phyloP scores from a whole-genome alignment of 1,284 basidiomycete species.

The Vanrija pseudolonga region DNA sequence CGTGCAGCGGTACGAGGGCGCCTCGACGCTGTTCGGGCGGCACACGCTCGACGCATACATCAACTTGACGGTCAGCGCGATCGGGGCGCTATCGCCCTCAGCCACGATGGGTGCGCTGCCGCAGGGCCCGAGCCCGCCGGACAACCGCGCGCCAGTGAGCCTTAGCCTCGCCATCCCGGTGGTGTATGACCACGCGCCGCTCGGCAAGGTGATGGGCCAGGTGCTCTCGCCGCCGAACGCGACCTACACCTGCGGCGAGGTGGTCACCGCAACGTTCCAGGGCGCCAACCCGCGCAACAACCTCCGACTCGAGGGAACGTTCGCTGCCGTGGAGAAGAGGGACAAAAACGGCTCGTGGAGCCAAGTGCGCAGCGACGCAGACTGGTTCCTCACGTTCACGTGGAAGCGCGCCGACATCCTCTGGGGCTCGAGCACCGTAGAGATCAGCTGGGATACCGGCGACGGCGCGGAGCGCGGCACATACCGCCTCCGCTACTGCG shows the following conservation, averaged over 20 bases:
- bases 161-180: slow-evolving; percentile 2
- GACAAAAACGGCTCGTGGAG: slow-evolving; percentile 2
- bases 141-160: slow-evolving; percentile 1
- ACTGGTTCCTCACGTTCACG: slow-evolving; percentile 10
- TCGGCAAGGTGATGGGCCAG: slow-evolving; percentile 4
- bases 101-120: not conserved
- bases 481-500: slow-evolving; percentile 12
- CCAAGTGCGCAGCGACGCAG: slow-evolving; percentile 8
- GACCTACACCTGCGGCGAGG: not conserved
- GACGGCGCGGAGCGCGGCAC: slow-evolving; percentile 3
- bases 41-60: slow-evolving; percentile 12
- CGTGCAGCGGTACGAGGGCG: slow-evolving; percentile 18
- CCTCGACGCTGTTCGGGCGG: slow-evolving; percentile 13
- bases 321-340: slow-evolving; percentile 9
- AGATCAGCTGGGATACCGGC: slow-evolving; percentile 12
- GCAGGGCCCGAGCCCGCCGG: not conserved
- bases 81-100: slow-evolving; percentile 3
- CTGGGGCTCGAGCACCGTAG: slow-evolving; percentile 1
- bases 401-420: slow-evolving; percentile 8
- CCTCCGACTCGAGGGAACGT: slow-evolving; percentile 15
- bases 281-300: slow-evolving; percentile 18
- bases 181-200: slow-evolving; percentile 9
- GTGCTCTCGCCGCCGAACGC: slow-evolving; percentile 1
- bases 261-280: slow-evolving; percentile 3
- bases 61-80: slow-evolving; percentile 8